Conservation (phyloP, 306 rosid species). For the barrel medic (Medicago truncatula) region DNA sequence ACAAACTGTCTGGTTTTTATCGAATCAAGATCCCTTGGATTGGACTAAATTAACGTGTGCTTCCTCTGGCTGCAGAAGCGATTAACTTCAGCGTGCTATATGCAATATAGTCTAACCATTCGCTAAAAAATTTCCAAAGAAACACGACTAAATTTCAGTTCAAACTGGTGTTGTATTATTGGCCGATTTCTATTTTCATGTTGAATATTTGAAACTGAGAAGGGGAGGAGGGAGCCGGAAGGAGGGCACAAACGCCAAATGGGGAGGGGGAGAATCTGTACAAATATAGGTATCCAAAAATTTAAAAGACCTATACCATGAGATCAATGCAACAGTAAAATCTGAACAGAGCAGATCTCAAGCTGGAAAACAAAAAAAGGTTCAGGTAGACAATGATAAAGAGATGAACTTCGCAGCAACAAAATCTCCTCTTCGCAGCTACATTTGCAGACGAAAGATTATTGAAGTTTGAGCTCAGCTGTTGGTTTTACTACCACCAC, state of each 20-base stretch:
- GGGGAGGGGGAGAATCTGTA: constrained; percentile 57
- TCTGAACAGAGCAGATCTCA: constrained; percentile 51
- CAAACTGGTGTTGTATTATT: constrained; percentile 65
- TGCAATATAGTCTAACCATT: not conserved
- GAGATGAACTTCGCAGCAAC: constrained; percentile 42
- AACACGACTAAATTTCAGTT: constrained; percentile 34
- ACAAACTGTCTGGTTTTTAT: not conserved
- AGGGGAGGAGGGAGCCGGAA: constrained; percentile 30
- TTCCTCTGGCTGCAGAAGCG: not conserved
- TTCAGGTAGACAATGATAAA: constrained; percentile 35
- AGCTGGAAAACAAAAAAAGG: constrained; percentile 41
- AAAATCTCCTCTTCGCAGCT: constrained; percentile 40
- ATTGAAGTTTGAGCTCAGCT: constrained; percentile 12
- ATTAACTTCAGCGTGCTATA: not conserved
- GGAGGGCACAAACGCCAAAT: constrained; percentile 28
- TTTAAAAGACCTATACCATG: constrained; percentile 57
- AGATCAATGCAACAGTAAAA: constrained; percentile 49
- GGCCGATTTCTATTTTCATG: constrained; percentile 60
- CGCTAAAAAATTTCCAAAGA: constrained; percentile 11
- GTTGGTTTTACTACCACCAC: constrained; percentile 43
- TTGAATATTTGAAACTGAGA: constrained; percentile 53
- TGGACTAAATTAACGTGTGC: not conserved
- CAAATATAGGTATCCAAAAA: constrained; percentile 77
- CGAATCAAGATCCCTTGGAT: not conserved
- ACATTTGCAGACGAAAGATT: constrained; percentile 33